Evolutionary conservation across 2,329 filamentous ascomycete genomes (phyloP), one percentile per base, ranked within the genome.

Genomic region (Fusarium chuoi): DNA sequence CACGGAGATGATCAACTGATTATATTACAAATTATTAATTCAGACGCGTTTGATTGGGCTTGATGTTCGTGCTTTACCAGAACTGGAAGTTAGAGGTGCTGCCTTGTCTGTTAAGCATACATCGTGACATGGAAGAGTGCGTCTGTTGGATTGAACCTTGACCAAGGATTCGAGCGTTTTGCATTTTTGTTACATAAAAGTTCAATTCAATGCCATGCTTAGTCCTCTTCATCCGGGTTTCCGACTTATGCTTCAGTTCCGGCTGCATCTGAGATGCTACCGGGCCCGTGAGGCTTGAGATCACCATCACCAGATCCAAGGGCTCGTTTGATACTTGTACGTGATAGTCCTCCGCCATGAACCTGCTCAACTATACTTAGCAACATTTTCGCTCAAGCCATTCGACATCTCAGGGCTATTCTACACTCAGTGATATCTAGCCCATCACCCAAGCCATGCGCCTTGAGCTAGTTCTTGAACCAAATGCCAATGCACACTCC

Each of bases 31-130:
- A 30, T 30, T n/a, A 30, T n/a, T 30, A 48, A 30, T 30, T 48
- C n/a, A 5, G 3, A 30, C 12, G 6, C 7, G 5, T 17, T 11
- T 48, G 14, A 30, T 48, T 48, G 28, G 46, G 14, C 3, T n/a
- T 17, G 2, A 5, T 0, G 2, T 17, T 48, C 7, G 3, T 48
- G 20, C 28, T 30, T 30, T n/a, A 12, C 26, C n/a, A 3, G 0
- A 48, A 48, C 8, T 7, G 46, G 20, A 30, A n/a, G 10, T 4
- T 17, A n/a, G 3, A 30, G 5, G 5, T 0, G 10, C 5, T 6
- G 46, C 14, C 14, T 7, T n/a, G 18, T 14, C 6, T 46, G 5
- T 22, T 15, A 28, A 11, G 44, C 8, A 22, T 28, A 46, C 24
- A 1, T 14, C 26, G 13, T 28, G 44, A 46, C 26, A 22, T 4